Evolutionary conservation across 371 early-diverging fungal species (phyloP), one percentile per base, ranked within the genome.

Genomic region (Apophysomyces variabilis): DNA sequence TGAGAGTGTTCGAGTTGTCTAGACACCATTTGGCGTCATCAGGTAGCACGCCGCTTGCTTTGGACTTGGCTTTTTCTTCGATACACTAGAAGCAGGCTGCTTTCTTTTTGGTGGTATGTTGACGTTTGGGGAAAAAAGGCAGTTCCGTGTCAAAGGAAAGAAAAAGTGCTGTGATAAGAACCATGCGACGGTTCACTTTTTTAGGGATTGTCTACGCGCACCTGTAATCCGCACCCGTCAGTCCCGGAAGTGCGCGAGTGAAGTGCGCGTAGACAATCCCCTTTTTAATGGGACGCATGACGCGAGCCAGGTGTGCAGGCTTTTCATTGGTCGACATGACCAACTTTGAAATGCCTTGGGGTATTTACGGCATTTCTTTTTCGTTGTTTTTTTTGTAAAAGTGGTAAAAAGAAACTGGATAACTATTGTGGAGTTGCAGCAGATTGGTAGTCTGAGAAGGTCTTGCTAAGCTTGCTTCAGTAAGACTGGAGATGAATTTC

Each of bases 21-120:
- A 72, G 59, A 54, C 68, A 68, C 72, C 72, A 68, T 59, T 61
- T 57, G n/a, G 61, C 68, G 60, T 72, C 68, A 45, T 72, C 61
- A 38, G 68, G 68, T 38, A 65, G 26, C 26, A 26, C 26, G 26
- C 26, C 26, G 26, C 26, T 26, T 26, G 26, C 26, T 26, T 47
- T n/a, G 39, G 11, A 56, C 56, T 63, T 37, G n/a, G 41, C 56
- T 66, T 66, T 39, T 61, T 66, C 56, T 47, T 66, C n/a, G 66
- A 60, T 39, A 60, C 43, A 41, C 43, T 60, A 60, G 60, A 60
- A 41, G 60, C 43, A 14, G 60, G 43, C 43, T 39, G 43, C 60
- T 60, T 41, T 60, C 43, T 60, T 60, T 60, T 60, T 39, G 60
- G 60, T 43, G 43, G 60, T 44, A 60, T 59, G 36, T 58, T 36